Evolutionary conservation across 129 eudicot genomes (phyloP).

Genomic region (Chrysanthemum seticuspe): DNA sequence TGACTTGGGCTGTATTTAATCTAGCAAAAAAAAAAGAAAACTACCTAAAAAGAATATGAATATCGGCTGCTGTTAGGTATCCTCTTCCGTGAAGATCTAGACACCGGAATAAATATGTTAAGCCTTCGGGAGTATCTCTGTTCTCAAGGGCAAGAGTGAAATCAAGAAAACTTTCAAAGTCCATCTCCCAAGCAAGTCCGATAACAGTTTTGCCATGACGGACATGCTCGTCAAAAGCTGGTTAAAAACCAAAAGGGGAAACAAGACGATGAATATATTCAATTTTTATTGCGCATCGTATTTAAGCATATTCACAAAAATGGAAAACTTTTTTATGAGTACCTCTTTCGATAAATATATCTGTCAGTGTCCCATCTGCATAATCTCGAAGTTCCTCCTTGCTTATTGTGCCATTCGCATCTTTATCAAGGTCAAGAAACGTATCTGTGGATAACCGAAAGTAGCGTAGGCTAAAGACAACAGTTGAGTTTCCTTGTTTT

Average conservation of each 20-base stretch:
- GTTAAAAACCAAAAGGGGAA: neutral
- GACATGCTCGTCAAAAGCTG: conserved; percentile 90
- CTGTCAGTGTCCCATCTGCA: conserved; percentile 87
- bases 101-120: conserved; percentile 76
- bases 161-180: conserved; percentile 85
- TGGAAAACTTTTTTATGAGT: neutral
- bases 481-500: neutral
- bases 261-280: neutral
- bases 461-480: conserved; percentile 8
- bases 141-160: conserved; percentile 88
- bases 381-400: conserved; percentile 84
- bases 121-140: conserved; percentile 90
- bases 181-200: conserved; percentile 88
- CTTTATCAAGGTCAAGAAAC: conserved; percentile 94
- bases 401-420: conserved; percentile 79
- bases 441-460: conserved; percentile 48
- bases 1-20: neutral
- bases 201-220: conserved; percentile 85
- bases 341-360: conserved; percentile 94
- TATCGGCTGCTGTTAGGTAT: conserved; percentile 73
- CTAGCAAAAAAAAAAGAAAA: neutral
- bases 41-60: conserved; percentile 86
- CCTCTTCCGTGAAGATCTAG: conserved; percentile 90
- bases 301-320: too few species aligned
- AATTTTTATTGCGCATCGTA: neutral